These are phyloP conservation scores for Chrysoporthe puriensis DNA, from an alignment of 2,329 filamentous ascomycete species.

Conservation along the genomic window DNA sequence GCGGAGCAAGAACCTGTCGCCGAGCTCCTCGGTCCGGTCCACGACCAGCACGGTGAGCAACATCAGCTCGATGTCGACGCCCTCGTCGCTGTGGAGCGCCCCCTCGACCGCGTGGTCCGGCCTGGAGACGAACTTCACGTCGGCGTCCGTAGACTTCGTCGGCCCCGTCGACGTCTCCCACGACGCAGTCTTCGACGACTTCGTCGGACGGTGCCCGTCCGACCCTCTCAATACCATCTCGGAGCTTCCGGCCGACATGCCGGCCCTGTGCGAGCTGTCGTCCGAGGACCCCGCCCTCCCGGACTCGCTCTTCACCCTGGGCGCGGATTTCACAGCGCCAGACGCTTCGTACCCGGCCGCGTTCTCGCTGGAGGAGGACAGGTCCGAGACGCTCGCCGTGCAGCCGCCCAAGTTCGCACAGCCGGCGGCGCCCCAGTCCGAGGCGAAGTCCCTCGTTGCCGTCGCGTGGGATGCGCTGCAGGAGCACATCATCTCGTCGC, in stretches of 20 bases:
- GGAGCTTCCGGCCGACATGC: constrained; percentile 50
- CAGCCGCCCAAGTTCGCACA: not conserved
- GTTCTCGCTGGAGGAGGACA: constrained; percentile 41
- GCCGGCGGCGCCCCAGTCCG: constrained; percentile 30
- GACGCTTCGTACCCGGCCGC: constrained; percentile 43
- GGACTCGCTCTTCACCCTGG: constrained; percentile 42
- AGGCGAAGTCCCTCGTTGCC: constrained; percentile 45
- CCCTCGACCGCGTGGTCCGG: constrained; percentile 46
- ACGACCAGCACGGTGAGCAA: constrained; percentile 44
- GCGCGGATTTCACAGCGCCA: constrained; percentile 38
- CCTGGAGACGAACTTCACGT: constrained; percentile 49
- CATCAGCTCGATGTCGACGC: constrained; percentile 48
- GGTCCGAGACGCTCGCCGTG: constrained; percentile 14
- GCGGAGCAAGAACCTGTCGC: constrained; percentile 49
- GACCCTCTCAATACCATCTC: constrained; percentile 39
- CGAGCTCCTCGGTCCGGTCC: constrained; percentile 53
- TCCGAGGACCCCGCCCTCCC: constrained; percentile 38
- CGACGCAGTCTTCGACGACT: constrained; percentile 33
- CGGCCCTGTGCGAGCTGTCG: constrained; percentile 33
- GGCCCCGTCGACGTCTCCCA: constrained; percentile 38
- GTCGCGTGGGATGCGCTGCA: constrained; percentile 51
- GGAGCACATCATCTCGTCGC: constrained; percentile 50
- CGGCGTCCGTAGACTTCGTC: constrained; percentile 47
- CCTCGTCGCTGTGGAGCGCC: constrained; percentile 49
- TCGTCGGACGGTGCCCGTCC: constrained; percentile 32